These are phyloP conservation scores for Lachancea waltii DNA, from an alignment of 805 yeast genomes.

Conservation along the genomic window DNA sequence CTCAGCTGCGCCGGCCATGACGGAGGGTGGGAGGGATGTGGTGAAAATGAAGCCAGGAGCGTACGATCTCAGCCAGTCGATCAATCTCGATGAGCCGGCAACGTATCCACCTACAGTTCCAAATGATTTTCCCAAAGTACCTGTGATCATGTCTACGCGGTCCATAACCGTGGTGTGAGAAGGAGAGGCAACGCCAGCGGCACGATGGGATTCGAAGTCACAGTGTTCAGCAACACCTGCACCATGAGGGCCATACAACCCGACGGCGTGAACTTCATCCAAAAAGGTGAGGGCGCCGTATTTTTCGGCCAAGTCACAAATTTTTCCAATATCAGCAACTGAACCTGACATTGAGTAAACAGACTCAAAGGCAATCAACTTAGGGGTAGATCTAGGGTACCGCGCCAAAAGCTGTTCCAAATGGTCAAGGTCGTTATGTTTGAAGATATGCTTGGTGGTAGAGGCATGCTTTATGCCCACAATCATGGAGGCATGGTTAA, in stretches of 20 bases:
- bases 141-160: constrained; percentile 93
- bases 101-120: constrained; percentile 98
- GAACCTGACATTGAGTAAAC: constrained; percentile 99
- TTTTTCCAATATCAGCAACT: constrained; percentile 84
- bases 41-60: constrained; percentile 98
- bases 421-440: constrained; percentile 82
- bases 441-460: constrained; percentile 81
- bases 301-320: constrained; percentile 94
- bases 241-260: constrained; percentile 98
- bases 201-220: constrained; percentile 77
- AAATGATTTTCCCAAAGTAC: constrained; percentile 94
- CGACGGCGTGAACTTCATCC: constrained; percentile 99
- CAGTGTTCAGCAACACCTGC: constrained; percentile 99
- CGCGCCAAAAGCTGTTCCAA: constrained; percentile 70
- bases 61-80: constrained; percentile 93
- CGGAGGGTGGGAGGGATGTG: constrained; percentile 93
- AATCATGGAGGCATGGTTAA: constrained; percentile 97
- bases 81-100: constrained; percentile 75
- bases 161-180: constrained; percentile 61
- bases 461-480: constrained; percentile 90
- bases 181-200: constrained; percentile 54
- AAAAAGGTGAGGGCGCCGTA: constrained; percentile 95
- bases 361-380: constrained; percentile 92
- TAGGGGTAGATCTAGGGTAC: constrained; percentile 85
- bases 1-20: constrained; percentile 90